phyloP scores from a whole-genome alignment of 1,284 basidiomycete genomes.

The Ceratobasidium sp. region DNA sequence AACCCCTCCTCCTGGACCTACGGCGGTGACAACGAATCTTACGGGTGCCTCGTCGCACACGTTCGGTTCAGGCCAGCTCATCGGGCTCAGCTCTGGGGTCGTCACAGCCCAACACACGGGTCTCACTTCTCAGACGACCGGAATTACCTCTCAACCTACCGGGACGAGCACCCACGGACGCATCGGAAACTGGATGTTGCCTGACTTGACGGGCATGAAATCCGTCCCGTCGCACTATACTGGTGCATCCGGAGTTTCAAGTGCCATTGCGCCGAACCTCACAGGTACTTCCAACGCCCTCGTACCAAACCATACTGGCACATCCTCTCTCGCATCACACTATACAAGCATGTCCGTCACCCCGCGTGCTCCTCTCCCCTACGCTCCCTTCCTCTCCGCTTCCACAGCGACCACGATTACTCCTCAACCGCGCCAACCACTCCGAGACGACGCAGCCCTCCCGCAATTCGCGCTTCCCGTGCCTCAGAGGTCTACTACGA shows the following conservation, averaged over 20 bases:
- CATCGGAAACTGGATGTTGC: conserved; percentile 31
- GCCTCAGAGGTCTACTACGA: not conserved
- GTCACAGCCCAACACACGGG: not conserved
- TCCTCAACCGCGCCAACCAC: conserved; percentile 37
- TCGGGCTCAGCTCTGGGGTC: not conserved
- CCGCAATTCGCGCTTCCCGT: conserved; percentile 2
- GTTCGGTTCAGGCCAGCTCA: conserved; percentile 13
- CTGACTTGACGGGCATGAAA: conserved; percentile 30
- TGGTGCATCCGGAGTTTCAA: conserved; percentile 8
- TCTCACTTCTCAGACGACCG: not conserved
- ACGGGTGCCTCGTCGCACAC: conserved; percentile 38
- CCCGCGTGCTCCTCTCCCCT: conserved; percentile 29
- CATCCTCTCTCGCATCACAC: conserved; percentile 19
- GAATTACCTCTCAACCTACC: conserved; percentile 23
- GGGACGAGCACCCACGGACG: conserved; percentile 17
- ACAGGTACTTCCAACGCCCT: conserved; percentile 14
- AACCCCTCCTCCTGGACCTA: not conserved
- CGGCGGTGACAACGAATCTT: not conserved
- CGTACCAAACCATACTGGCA: not conserved
- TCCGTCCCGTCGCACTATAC: conserved; percentile 32
- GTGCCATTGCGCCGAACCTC: not conserved
- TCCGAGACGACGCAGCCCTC: conserved; percentile 12
- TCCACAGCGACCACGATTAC: not conserved
- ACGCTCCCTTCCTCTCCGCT: conserved; percentile 30
- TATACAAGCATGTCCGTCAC: conserved; percentile 26